Evolutionary conservation across 768 basidiomycete genomes (phyloP).

Genomic region (Favolaschia claudopus): DNA sequence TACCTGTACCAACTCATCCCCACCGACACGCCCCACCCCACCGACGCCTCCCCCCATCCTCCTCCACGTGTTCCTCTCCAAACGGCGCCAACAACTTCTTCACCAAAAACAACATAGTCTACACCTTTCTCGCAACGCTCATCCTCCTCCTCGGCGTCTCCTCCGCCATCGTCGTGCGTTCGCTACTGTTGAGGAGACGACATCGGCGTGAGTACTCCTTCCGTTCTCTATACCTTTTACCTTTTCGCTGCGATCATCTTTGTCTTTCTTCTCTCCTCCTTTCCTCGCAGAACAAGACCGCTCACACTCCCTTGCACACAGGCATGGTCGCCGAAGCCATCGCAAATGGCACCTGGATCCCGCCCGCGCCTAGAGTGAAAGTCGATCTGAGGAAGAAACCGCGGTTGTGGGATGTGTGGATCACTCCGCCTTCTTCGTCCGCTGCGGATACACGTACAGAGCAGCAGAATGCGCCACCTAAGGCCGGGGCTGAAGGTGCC

Average conservation of each 20-base stretch:
- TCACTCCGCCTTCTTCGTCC: slow-evolving; percentile 27
- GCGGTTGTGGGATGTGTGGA: slow-evolving; percentile 53
- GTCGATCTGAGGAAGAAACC: slow-evolving; percentile 57
- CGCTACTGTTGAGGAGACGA: slow-evolving; percentile 67
- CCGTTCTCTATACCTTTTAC: too few species aligned
- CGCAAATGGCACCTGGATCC: slow-evolving; percentile 67
- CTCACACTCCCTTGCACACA: too few species aligned
- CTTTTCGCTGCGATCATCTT: too few species aligned
- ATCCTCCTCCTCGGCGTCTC: slow-evolving; percentile 74
- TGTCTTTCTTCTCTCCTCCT: too few species aligned
- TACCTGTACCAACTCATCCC: too few species aligned
- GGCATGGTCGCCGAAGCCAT: slow-evolving; percentile 70
- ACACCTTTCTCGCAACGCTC: slow-evolving; percentile 67
- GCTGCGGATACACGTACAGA: too few species aligned
- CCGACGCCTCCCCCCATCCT: neutral
- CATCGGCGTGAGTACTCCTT: too few species aligned
- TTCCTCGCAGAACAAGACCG: too few species aligned
- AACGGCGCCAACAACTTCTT: neutral
- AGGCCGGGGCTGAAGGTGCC: too few species aligned
- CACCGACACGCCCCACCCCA: too few species aligned
- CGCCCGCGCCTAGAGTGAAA: slow-evolving; percentile 41
- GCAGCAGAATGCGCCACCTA: too few species aligned
- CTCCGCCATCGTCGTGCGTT: slow-evolving; percentile 70
- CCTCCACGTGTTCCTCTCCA: neutral
- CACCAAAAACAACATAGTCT: slow-evolving; percentile 20